Evolutionary conservation across 2,329 filamentous ascomycete species (phyloP), one percentile per base, ranked within the genome.

Genomic region (Neofusicoccum cordaticola): DNA sequence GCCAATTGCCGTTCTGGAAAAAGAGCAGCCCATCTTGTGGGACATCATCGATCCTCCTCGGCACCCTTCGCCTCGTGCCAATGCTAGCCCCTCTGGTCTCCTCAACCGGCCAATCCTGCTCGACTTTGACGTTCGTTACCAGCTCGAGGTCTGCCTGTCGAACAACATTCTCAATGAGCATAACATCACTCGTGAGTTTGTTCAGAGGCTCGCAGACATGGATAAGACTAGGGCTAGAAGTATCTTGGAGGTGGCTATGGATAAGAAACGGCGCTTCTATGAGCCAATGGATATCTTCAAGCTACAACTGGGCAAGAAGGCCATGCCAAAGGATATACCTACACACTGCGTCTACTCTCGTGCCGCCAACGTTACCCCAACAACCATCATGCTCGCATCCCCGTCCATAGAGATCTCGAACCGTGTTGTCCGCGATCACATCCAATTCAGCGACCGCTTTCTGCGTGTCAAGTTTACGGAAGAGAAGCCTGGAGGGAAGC

Each of bases 101-200:
- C 19, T n/a, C 17, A 22, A 64, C 13, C 11, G 37, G 6, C 41
- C 47, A 12, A 31, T 65, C 5, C 6, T 3, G 67, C 80, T 94
- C 3, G 79, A 86, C 0, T 97, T 93, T 67, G 79, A 87, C 0
- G 86, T 97, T 1, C 86, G 92, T 15, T 99, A 98, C 72, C 93
- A 97, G 74, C 84, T 99, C 0, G 94, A 99, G 75, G 93, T 92
- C 0, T 98, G 94, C 73, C 83, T 98, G n/a, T 96, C 93, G 0
- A 86, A 90, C 34, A 88, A 88, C 0, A 82, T 87, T 27, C 79
- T 99, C 12, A 89, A 89, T 62, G 94, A 97, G 74, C 86, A 92
- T 72, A 90, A 85, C 52, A 84, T 98, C 50, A 84, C 81, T 0
- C 74, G 77, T 1, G 82, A 86, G 2, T 98, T 98, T 68, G 78